Base-by-base conservation (phyloP, 306 rosid genomes). In the Casuarina cunninghamiana region DNA sequence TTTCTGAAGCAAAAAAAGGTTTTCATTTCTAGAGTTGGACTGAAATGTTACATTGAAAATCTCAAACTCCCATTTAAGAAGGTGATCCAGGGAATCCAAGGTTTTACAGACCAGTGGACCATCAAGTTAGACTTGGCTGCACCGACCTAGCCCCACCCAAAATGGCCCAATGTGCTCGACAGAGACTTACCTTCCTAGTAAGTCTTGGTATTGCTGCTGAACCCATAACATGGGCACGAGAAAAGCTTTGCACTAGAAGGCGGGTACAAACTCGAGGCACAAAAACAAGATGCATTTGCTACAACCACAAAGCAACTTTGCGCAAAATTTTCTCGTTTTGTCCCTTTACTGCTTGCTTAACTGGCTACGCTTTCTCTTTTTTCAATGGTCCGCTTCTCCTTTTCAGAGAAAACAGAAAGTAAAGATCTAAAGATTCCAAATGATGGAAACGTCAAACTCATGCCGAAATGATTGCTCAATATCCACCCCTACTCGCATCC, bases 401-500 rank as follows among this genome's bases (percentile, higher is more conserved):
- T 80, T 80, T 82, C 55, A 62, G 67, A 32, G 12, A 8, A 66
- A 62, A 62, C 39, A 66, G 48, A 55, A 51, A 50, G 72, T 60
- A 17, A 35, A 75, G 45, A 70, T 17, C 53, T 43, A 15, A 12
- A 81, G 71, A 81, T 76, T 76, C 81, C 65, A 71, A 53, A 71
- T 71, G 10, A 62, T 46, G 43, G 58, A 48, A 45, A 51, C 63
- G 53, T 49, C 53, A 71, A 58, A 8, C 77, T 71, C 76, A 49
- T 71, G 77, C 77, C 65, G 73, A 8, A 72, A 82, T 65, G 78
- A 82, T 77, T 77, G 75, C 62, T 4, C 54, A 62, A 61, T 77
- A 71, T 73, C 60, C 72, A 2, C 2, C 51, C 38, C 51, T 65
- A 43, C 80, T 12, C 32, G 53, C 32, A 39, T 21, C 46, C 71